phyloP scores from a whole-genome alignment of 2,329 filamentous ascomycete genomes.

The Chrysoporthe cubensis region DNA sequence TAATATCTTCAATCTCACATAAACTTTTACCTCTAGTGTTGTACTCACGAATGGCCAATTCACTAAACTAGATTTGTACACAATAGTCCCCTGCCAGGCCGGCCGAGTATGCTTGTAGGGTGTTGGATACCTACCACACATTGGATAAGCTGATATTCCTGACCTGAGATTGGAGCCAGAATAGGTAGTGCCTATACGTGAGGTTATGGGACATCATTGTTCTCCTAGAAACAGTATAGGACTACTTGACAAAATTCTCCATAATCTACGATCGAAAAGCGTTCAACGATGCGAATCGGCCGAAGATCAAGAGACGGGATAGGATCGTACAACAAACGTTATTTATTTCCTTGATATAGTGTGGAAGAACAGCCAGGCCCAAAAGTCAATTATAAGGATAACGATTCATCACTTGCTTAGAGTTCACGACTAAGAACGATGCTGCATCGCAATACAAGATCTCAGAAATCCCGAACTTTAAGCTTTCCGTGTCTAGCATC shows the following conservation, averaged over 20 bases:
- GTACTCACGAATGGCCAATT: too few relatives aligned
- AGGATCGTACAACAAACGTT: neutral
- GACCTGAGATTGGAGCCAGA: neutral
- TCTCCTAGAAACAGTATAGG: too few relatives aligned
- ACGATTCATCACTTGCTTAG: neutral
- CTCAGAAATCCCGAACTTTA: neutral
- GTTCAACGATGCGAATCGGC: too few relatives aligned
- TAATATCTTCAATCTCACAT: too few relatives aligned
- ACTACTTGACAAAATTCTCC: too few relatives aligned
- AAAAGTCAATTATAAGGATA: neutral
- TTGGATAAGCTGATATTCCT: neutral
- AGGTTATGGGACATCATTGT: neutral
- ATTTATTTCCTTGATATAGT: neutral
- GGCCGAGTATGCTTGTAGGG: neutral
- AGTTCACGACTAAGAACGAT: neutral
- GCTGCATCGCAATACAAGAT: neutral
- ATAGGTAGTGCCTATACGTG: neutral
- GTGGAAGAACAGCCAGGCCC: neutral
- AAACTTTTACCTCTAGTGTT: neutral
- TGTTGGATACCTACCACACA: neutral
- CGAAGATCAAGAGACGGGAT: too few relatives aligned
- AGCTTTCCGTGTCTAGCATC: neutral
- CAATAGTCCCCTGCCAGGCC: too few relatives aligned
- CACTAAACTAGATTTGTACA: too few relatives aligned
- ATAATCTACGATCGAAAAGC: too few relatives aligned